Percentiles rank a stretch among this genome's conserved stretches.
These are phyloP conservation scores for Dendrobium officinale DNA, from an alignment of 106 monocot species.

Conservation along the genomic window DNA sequence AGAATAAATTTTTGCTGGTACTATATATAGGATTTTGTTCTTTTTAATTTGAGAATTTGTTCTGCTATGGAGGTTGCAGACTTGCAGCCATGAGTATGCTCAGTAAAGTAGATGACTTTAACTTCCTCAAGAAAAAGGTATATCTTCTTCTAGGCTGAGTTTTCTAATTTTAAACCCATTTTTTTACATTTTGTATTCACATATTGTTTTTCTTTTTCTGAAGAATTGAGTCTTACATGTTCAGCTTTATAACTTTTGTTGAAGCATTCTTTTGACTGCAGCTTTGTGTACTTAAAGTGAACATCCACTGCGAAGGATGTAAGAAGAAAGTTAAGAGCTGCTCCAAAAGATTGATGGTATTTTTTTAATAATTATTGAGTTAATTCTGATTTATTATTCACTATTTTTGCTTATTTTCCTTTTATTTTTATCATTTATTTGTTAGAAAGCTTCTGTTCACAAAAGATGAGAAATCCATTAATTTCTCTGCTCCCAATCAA, in stretches of 20 bases:
- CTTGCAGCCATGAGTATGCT: neutral
- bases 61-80: neutral
- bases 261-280: neutral
- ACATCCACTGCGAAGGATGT: constrained; percentile 37
- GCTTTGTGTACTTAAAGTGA: constrained; percentile 25
- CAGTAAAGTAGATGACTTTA: constrained; percentile 21
- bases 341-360: too few relatives aligned
- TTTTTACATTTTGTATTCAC: neutral
- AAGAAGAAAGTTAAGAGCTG: too few relatives aligned
- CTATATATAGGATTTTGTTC: neutral
- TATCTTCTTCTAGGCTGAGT: neutral
- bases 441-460: neutral
- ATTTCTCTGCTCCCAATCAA: neutral
- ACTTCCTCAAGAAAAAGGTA: constrained; percentile 30
- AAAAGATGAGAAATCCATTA: neutral
- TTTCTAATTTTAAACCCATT: neutral
- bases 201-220: neutral
- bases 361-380: too few relatives aligned
- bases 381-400: too few relatives aligned
- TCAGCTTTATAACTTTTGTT: neutral
- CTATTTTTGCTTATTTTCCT: too few relatives aligned
- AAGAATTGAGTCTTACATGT: too few relatives aligned
- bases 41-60: neutral
- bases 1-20: too few relatives aligned
- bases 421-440: too few relatives aligned